phyloP scores from a whole-genome alignment of 2,329 filamentous ascomycete genomes.

The Colletotrichum aenigma region DNA sequence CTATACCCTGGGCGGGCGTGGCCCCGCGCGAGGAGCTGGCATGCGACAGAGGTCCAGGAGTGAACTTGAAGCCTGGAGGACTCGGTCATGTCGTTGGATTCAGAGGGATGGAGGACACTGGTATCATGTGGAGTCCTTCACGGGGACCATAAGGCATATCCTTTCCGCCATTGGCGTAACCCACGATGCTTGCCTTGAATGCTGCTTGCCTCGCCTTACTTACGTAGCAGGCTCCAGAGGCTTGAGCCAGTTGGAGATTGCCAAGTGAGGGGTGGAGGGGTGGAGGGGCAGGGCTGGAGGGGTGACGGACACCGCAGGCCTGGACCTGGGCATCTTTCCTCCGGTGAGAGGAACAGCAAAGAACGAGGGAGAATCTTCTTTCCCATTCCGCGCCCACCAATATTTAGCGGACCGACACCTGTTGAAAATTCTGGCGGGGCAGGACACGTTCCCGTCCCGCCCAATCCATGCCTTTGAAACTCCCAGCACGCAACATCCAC shows the following conservation, averaged over 20 bases:
- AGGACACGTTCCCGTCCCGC: not conserved
- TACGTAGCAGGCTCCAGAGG: conserved; percentile 7
- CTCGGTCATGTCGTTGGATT: not conserved
- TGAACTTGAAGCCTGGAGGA: not conserved
- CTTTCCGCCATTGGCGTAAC: not conserved
- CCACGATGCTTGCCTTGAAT: not conserved
- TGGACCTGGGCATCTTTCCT: not conserved
- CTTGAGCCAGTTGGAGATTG: not conserved
- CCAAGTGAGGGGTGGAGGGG: conserved; percentile 13
- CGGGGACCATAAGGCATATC: not conserved
- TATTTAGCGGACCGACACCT: conserved; percentile 10
- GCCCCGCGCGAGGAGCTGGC: not conserved
- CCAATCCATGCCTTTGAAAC: not conserved
- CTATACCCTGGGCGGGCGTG: not conserved
- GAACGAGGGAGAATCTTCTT: conserved; percentile 25
- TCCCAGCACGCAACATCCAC: not conserved
- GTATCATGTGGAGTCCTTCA: not conserved
- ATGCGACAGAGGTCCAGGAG: not conserved
- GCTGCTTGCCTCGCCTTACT: not conserved
- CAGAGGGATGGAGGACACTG: not conserved
- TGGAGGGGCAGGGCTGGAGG: conserved; percentile 7
- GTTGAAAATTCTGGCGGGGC: not conserved
- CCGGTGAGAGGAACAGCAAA: conserved; percentile 4
- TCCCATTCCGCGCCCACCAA: conserved; percentile 19
- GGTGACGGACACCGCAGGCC: not conserved